phyloP scores from a whole-genome alignment of 2,329 filamentous ascomycete genomes.

The Pseudocercospora pini-densiflorae region DNA sequence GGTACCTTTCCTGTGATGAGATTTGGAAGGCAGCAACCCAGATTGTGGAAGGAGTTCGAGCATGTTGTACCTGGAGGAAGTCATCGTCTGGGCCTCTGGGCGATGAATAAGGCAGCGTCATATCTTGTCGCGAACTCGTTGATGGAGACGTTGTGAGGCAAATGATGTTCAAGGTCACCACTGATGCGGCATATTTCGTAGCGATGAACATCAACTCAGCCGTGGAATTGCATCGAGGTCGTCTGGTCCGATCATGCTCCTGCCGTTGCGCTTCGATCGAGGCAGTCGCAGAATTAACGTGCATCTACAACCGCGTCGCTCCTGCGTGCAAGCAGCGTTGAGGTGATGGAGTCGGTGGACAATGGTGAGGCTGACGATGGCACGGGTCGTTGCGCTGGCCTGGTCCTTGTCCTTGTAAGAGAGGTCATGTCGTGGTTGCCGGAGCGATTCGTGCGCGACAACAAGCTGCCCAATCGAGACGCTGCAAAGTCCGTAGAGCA shows the following conservation, averaged over 20 bases:
- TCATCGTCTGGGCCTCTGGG: not conserved
- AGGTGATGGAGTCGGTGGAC: not conserved
- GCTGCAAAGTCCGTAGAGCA: not conserved
- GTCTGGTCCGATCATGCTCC: not conserved
- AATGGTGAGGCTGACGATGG: not conserved
- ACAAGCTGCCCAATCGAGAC: slow-evolving; percentile 4
- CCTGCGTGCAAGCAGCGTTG: not conserved
- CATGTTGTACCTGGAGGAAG: not conserved
- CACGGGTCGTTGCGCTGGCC: not conserved
- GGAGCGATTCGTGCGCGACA: not conserved
- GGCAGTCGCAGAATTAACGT: not conserved
- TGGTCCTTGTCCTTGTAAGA: not conserved
- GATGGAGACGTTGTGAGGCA: not conserved
- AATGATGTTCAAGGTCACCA: no score
- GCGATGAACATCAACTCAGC: no score
- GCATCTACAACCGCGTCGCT: not conserved
- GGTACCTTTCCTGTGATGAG: not conserved
- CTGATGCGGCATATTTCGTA: no score
- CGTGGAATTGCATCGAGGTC: no score
- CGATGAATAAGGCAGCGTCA: not conserved
- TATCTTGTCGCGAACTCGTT: not conserved
- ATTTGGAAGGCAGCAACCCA: not conserved
- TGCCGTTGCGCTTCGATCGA: not conserved
- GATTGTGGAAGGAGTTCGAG: not conserved
- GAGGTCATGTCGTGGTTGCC: not conserved